These are phyloP conservation scores for Kalaharituber pfeilii DNA, from an alignment of 2,329 filamentous ascomycete genomes.

Conservation along the genomic window DNA sequence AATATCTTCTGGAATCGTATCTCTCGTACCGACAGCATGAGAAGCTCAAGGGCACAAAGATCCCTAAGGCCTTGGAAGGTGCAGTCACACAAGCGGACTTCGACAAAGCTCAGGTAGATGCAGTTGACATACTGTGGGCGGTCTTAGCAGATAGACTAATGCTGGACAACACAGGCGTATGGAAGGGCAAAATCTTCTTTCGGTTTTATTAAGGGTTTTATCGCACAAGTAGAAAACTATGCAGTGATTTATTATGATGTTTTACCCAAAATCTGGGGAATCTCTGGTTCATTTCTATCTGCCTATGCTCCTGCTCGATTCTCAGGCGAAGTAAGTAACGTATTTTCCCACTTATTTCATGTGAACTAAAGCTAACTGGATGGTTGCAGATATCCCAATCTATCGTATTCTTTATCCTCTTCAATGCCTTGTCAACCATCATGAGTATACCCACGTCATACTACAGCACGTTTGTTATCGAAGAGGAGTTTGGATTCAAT, in stretches of 20 bases:
- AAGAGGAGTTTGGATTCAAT: constrained; percentile 97
- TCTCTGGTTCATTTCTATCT: constrained; percentile 58
- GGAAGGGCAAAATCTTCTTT: constrained; percentile 91
- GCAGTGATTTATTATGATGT: constrained; percentile 80
- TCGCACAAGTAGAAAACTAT: constrained; percentile 73
- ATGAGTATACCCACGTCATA: constrained; percentile 65
- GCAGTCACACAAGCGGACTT: constrained; percentile 82
- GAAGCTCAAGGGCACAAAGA: constrained; percentile 59
- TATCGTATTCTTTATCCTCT: constrained; percentile 76
- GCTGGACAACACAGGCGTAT: constrained; percentile 47
- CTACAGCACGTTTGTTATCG: constrained; percentile 89
- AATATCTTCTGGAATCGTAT: constrained; percentile 80
- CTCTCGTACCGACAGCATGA: constrained; percentile 80
- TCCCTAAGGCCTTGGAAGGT: constrained; percentile 70
- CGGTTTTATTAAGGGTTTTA: constrained; percentile 62
- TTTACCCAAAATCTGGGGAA: constrained; percentile 74
- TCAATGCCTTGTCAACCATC: constrained; percentile 64
- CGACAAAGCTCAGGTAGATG: constrained; percentile 66
- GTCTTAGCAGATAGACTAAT: background rate
- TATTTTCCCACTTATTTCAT: background rate
- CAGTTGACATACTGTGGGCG: constrained; percentile 1
- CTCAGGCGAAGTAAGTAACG: constrained; percentile 46
- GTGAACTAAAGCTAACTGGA: background rate
- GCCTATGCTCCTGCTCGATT: constrained; percentile 60
- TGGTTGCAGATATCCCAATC: constrained; percentile 58